Evolutionary conservation across 2,329 filamentous ascomycete species (phyloP), one percentile per base, ranked within the genome.

Genomic region (Dactylellina sp.): DNA sequence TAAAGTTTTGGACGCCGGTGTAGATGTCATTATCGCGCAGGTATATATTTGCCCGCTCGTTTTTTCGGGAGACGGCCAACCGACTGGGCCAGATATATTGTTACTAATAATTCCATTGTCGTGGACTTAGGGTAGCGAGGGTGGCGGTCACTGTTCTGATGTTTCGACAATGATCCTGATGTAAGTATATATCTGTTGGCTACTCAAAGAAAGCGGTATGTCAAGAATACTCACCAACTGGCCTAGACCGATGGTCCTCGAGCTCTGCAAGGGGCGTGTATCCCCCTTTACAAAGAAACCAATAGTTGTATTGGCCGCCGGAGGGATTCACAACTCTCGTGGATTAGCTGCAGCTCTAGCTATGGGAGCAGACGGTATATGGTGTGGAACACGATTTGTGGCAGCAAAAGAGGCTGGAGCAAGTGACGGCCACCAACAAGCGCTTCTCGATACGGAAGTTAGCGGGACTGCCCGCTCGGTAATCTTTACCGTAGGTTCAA

Each of bases 361-460:
- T 88, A 90, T 95, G 79, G 94, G 94, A 11, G 94, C 93, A 0
- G 85, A 86, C 2, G 94, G 91, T 12, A 94, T 96, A 1, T 98
- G 94, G 94, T 93, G 97, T 0, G 94, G 94, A 22, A 97, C 94
- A 71, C 85, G 93, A 18, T 97, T 97, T 81, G 92, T 97, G n/a
- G 93, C 94, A 0, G 88, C 87, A 7, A 85, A 84, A 37, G 94
- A 97, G 83, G 92, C 93, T 0, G 89, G 89, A 14, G 93, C 91
- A 78, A 91, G 89, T 80, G 85, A 89, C 77, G 83, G 89, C 83
- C 93, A 97, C 82, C 97, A 97, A 83, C 84, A 90, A 77, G 90
- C 89, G 22, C 93, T 97, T 0, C 90, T 97, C 0, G 84, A 83
- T 16, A 94, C 92, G 65, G 85, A 84, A 11, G 93, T 92, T 78